Base-by-base conservation (phyloP, 139 green algal species). In the Chlorella sp. region DNA sequence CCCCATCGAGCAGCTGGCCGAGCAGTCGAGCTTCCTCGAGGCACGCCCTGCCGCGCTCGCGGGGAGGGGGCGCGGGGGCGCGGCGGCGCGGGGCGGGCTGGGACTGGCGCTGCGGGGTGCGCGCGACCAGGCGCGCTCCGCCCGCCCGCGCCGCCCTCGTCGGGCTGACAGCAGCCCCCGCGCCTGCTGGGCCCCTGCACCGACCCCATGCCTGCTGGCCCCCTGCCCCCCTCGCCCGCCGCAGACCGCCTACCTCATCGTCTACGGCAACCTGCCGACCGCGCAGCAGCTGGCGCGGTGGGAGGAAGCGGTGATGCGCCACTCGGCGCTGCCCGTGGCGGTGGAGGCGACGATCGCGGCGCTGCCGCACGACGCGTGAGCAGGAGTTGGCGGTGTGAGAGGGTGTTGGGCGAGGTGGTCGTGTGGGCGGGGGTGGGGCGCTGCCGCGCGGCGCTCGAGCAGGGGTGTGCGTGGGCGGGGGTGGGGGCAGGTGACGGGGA, bases 1-100 rank as follows among this genome's bases (percentile, higher is more conserved):
- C 77, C 94, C 95, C 40, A 98, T 99, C 73, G 94, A 99, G 84
- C 85, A 98, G 84, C 90, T 99, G 46, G 94, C 94, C 0, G 90
- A 97, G 50, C 81, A 79, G 21, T 92, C 86, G n/a, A 90, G 82
- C 78, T 97, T 96, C 74, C 71, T 97, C 53, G 94, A 98, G 82
- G 82, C 88, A 27, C 21, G 67, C 19, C 9, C 14, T 5, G 31
- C 2, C 8, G 56, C 31, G 6, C 35, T 27, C 53, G 19, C 27
- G 21, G 5, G 17, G 21, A 33, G 2, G 53, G 53, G 53, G 19
- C 53, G 23, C 25, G 25, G 21, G 21, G 12, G 31, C 21, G 53
- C n/a, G n/a, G n/a, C n/a, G n/a, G n/a, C n/a, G n/a, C n/a, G n/a
- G n/a, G n/a, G n/a, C n/a, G n/a, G n/a, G n/a, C n/a, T n/a, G n/a